Evolutionary conservation across 345 rosid genomes (phyloP), one percentile per base, ranked within the genome.

Genomic region (Stellera chamaejasme): DNA sequence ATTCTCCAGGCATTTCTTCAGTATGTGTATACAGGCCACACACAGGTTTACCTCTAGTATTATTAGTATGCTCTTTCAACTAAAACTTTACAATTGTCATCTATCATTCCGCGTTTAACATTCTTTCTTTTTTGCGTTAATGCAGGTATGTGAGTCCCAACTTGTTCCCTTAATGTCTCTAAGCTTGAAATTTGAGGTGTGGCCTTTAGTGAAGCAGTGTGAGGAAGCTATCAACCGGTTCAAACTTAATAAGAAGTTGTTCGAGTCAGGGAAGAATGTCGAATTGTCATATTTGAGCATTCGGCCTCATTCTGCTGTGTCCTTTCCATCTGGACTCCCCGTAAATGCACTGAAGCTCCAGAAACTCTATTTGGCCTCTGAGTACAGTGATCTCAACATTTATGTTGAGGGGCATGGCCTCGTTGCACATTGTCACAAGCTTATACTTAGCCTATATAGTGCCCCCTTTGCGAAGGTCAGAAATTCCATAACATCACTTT

Each of bases 381-480:
- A 83, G 63, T 79, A 80, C 62, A 72, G 88, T 64, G 92, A 90
- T 68, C 50, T 83, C 36, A 69, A 73, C 63, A 67, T 93, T 68
- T 71, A 58, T 55, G 68, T 85, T 41, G 92, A 82, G 48, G 81
- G 83, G 56, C 74, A 77, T 72, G 83, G 87, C 73, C 76, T 76
- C 66, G 79, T 82, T 73, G 75, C 78, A 27, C 78, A 26, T n/a
- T 60, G 79, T 61, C 97, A 93, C 70, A 90, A 77, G 77, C 62
- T 90, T 66, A 74, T 93, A 72, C 77, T 93, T 27, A 75, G 97
- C 69, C 61, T 90, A 48, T 87, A 95, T 93, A 93, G 99, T 71
- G 66, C 75, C 41, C 88, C 99, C 58, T 93, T 93, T 80, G 75
- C 88, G 66, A 93, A 87, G 89, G 99, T 90, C 67, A 74, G 77